Percentiles rank a stretch among this genome's conserved stretches.
Conservation (phyloP, 495 filamentous ascomycete species). For the Penicillium robsamsonii region DNA sequence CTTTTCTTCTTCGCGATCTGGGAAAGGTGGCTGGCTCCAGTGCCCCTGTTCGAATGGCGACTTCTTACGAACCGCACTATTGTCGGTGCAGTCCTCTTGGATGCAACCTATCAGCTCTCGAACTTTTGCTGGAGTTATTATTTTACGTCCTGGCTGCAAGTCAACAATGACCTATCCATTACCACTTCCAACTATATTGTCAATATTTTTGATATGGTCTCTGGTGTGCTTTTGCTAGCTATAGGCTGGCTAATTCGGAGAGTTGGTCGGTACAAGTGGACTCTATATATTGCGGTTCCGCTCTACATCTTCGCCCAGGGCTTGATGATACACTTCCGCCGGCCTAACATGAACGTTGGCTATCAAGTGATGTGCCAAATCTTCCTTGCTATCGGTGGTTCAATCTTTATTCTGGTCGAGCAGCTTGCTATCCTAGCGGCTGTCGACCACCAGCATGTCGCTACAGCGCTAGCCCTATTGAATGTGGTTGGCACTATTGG, state of each 20-base stretch:
- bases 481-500: constrained; percentile 60
- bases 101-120: constrained; percentile 52
- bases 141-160: constrained; percentile 64
- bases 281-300: constrained; percentile 55
- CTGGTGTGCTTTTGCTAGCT: constrained; percentile 39
- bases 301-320: constrained; percentile 52
- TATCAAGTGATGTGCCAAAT: constrained; percentile 70
- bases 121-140: constrained; percentile 41
- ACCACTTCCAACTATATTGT: constrained; percentile 50
- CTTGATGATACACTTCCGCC: constrained; percentile 63
- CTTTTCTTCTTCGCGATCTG: constrained; percentile 53
- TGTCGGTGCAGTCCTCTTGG: constrained; percentile 54
- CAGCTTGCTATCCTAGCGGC: constrained; percentile 65
- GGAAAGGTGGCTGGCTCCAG: constrained; percentile 51
- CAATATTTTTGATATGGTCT: constrained; percentile 47
- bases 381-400: constrained; percentile 61
- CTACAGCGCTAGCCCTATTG: constrained; percentile 59
- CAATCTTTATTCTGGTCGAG: constrained; percentile 56
- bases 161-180: constrained; percentile 58
- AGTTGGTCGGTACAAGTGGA: constrained; percentile 49
- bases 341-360: constrained; percentile 51
- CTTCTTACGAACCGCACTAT: constrained; percentile 46
- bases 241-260: constrained; percentile 51
- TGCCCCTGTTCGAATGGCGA: constrained; percentile 51
- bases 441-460: constrained; percentile 59